Evolutionary conservation across 2,329 filamentous ascomycete species (phyloP), one percentile per base, ranked within the genome.

Genomic region (Elsinoe fawcettii): DNA sequence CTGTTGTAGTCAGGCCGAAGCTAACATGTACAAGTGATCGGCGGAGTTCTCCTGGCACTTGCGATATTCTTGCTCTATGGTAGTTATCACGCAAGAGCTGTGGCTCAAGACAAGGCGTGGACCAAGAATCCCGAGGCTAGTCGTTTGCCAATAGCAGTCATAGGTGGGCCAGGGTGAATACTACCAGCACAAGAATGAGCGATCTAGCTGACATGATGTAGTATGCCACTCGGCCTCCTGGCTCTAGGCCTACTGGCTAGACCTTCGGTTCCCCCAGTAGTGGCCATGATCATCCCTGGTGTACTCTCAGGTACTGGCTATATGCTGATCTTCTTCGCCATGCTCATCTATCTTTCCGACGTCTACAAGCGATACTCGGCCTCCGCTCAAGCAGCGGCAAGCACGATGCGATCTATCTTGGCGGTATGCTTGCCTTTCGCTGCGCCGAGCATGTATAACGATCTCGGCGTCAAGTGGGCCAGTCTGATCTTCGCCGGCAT

Each of bases 251-350:
- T 44, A 2, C 41, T 44, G 23, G 41, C 41, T 4, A 44, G 14
- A 23, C 18, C 41, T 2, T 9, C 41, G 2, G 8, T 44, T 8
- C 9, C 41, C 2, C 41, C 41, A 6, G 41, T 44, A 11, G 41
- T 14, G 18, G 41, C 41, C 7, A 44, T 44, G 41, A 32, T 51
- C 14, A 18, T 51, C 12, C 32, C 46, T 30, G 46, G 46, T 9
- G 58, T 56, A 12, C 60, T 63, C n/a, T 51, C 32, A 7, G 23
- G 46, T 3, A 36, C 46, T 11, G 46, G 46, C 14, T 51, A 51
- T 18, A 20, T 51, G 46, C 46, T 51, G 18, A 51, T 51, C 25
- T 51, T 51, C 25, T 32, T 51, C 23, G 46, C 25, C 23, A 51
- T 51, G 46, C 46, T 51, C 25, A 51, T 32, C 25, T 51, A 51